Percentiles rank a stretch among this genome's conserved stretches.
These are phyloP conservation scores for Mortierella alpina DNA, from an alignment of 192 early-diverging fungal species.

Conservation along the genomic window DNA sequence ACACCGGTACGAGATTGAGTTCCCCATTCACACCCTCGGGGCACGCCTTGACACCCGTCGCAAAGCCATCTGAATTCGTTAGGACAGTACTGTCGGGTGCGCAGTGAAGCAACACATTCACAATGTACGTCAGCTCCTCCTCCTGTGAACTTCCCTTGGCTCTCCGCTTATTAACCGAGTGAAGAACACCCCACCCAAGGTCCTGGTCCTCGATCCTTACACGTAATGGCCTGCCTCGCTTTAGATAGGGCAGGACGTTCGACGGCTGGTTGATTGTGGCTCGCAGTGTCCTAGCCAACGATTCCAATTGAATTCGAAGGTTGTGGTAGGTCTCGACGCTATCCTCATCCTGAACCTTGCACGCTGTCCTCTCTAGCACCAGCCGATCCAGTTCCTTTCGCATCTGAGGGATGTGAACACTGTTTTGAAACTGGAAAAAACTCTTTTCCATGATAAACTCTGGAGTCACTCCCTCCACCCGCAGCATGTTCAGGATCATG, in stretches of 20 bases:
- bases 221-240: constrained; percentile 84
- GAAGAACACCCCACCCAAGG: constrained; percentile 94
- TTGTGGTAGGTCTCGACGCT: constrained; percentile 79
- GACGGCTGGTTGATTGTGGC: constrained; percentile 86
- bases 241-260: constrained; percentile 83
- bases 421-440: constrained; percentile 95
- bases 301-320: constrained; percentile 75
- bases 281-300: constrained; percentile 71
- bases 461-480: constrained; percentile 93
- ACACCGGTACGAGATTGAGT: constrained; percentile 76
- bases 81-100: constrained; percentile 66
- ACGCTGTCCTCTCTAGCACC: constrained; percentile 61
- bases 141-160: constrained; percentile 16
- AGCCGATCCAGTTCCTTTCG: constrained; percentile 69
- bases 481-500: constrained; percentile 95
- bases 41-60: constrained; percentile 64
- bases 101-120: constrained; percentile 90
- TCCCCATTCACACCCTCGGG: constrained; percentile 61
- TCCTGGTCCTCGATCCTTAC: constrained; percentile 70
- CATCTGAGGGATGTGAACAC: constrained; percentile 81
- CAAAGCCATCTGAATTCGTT: constrained; percentile 58
- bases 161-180: constrained; percentile 51
- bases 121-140: constrained; percentile 72
- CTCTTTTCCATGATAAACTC: constrained; percentile 92
- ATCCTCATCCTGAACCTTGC: constrained; percentile 77